These are phyloP conservation scores for Termitomyces sp. DNA, from an alignment of 768 basidiomycete species.

Conservation along the genomic window DNA sequence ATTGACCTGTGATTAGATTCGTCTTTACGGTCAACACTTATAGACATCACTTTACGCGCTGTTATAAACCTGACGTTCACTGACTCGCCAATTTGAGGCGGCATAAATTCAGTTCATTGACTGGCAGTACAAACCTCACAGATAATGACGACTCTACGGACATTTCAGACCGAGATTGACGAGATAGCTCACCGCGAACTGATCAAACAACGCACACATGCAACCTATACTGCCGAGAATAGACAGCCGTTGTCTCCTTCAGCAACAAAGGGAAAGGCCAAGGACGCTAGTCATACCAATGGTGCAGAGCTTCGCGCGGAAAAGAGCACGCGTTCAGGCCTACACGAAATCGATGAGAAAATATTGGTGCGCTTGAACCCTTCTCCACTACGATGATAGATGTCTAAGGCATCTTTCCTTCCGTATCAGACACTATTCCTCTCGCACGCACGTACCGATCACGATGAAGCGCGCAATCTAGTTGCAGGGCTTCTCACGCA, in stretches of 20 bases:
- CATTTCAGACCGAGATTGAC: constrained; percentile 75
- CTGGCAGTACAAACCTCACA: background rate
- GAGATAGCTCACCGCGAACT: constrained; percentile 69
- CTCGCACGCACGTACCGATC: constrained; percentile 35
- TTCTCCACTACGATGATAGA: background rate
- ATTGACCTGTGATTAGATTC: constrained; percentile 6
- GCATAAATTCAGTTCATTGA: constrained; percentile 9
- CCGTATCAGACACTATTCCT: constrained; percentile 39
- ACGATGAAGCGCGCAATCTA: constrained; percentile 57
- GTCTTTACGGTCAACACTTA: background rate
- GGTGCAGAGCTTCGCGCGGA: constrained; percentile 4
- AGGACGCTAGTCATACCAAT: constrained; percentile 25
- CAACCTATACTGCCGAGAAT: constrained; percentile 27
- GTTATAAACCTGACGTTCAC: constrained; percentile 8
- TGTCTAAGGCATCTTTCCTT: background rate
- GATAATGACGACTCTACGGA: constrained; percentile 51
- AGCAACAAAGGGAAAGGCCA: constrained; percentile 39
- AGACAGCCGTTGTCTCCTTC: constrained; percentile 16
- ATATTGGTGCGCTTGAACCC: constrained; percentile 38
- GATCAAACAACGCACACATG: constrained; percentile 52
- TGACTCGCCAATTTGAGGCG: constrained; percentile 17
- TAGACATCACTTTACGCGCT: background rate
- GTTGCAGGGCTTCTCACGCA: constrained; percentile 66
- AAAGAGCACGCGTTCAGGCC: constrained; percentile 19
- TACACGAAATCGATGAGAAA: constrained; percentile 49